These are phyloP conservation scores for Penicillium salamii DNA, from an alignment of 495 filamentous ascomycete species.

Conservation along the genomic window DNA sequence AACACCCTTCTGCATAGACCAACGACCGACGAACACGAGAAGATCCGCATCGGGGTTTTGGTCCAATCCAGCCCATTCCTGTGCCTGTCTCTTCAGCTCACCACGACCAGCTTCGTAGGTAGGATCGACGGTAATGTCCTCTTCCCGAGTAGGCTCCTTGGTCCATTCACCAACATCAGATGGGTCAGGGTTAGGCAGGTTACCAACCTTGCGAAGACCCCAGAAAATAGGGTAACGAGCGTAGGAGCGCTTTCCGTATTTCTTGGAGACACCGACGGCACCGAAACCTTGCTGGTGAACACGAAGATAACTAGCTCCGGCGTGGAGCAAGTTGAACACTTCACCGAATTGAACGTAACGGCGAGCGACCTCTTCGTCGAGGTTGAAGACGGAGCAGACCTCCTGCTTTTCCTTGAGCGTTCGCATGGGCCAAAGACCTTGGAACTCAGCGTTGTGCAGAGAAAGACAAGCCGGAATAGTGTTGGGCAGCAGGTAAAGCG, in stretches of 20 bases:
- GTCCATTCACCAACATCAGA: slow-evolving; percentile 70
- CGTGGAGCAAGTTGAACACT: slow-evolving; percentile 71
- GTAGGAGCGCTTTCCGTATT: slow-evolving; percentile 72
- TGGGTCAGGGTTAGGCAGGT: slow-evolving; percentile 73
- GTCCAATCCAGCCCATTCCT: slow-evolving; percentile 73
- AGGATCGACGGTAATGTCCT: slow-evolving; percentile 54
- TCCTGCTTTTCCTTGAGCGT: slow-evolving; percentile 63
- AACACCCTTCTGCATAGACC: slow-evolving; percentile 77
- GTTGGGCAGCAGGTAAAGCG: slow-evolving; percentile 64
- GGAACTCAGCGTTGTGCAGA: slow-evolving; percentile 70
- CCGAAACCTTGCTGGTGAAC: slow-evolving; percentile 73
- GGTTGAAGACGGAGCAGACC: slow-evolving; percentile 69
- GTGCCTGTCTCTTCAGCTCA: slow-evolving; percentile 65
- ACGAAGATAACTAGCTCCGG: slow-evolving; percentile 69
- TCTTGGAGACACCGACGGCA: slow-evolving; percentile 70
- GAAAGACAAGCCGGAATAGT: slow-evolving; percentile 48
- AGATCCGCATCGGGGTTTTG: slow-evolving; percentile 68
- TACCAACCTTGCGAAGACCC: slow-evolving; percentile 68
- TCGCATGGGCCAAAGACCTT: slow-evolving; percentile 74
- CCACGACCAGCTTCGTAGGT: slow-evolving; percentile 56
- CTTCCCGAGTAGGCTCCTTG: slow-evolving; percentile 48
- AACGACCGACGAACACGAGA: slow-evolving; percentile 75
- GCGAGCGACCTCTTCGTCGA: slow-evolving; percentile 38
- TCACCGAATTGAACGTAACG: slow-evolving; percentile 59
- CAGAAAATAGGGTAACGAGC: slow-evolving; percentile 78